Evolutionary conservation across 2,329 filamentous ascomycete species (phyloP), one percentile per base, ranked within the genome.

Genomic region (Colletotrichum simmondsii): DNA sequence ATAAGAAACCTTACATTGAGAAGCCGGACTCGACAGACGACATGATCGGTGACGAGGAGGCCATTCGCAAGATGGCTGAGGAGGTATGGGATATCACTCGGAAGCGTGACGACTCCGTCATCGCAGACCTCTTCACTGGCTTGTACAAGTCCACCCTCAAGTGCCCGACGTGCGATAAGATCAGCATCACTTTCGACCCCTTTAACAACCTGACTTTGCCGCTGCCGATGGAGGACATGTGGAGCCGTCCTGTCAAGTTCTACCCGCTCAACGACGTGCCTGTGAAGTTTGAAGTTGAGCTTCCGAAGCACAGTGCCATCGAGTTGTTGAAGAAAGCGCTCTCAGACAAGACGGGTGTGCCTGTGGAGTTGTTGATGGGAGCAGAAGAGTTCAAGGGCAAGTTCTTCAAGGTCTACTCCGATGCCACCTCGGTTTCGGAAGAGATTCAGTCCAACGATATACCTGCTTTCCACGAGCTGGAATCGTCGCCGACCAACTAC

Each of bases 61-160:
- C 94, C 12, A 95, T 99, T 79, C 90, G 92, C 71, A 90, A 93
- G 75, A 94, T 99, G 85, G 97, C 96, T 0, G 91, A 95, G 65
- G 90, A 94, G 76, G 97, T 97, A 73, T 97, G 96, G 91, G 92
- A 94, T 74, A 98, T 98, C 72, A 97, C 97, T 76, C 94, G 95
- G 79, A 92, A 93, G 75, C 92, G 97, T 65, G 98, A 99, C 77
- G 95, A 98, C 79, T 98, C 97, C 0, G 93, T 98, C 53, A 94
- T 98, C 76, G 96, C 95, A 70, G 97, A 99, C 80, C 88, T 99
- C 12, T 99, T 99, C 82, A 97, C 95, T 26, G 97, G 97, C 75
- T 95, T 98, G 89, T 99, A 98, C 89, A 98, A 98, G 85, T 98
- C 97, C 57, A 98, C 96, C 0, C 89, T 99, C 75, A 93, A 97